Evolutionary conservation across 139 green algal species (phyloP).

Genomic region (Gonium pectorale): DNA sequence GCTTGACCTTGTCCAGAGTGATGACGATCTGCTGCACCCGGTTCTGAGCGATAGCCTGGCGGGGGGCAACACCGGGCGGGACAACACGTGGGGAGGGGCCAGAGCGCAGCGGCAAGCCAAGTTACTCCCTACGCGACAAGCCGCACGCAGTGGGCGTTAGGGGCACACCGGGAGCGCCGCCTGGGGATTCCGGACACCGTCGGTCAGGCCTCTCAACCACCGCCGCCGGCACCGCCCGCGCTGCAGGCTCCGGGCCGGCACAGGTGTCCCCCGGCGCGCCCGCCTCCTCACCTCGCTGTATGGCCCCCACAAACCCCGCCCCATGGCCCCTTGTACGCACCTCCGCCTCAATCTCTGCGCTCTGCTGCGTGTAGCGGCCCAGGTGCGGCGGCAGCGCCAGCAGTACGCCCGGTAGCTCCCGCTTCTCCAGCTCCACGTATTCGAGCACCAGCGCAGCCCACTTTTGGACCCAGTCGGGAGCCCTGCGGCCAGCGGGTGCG

Average conservation of each 20-base stretch:
- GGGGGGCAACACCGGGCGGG: not conserved
- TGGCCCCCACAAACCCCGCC: not conserved
- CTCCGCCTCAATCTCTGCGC: slow-evolving; percentile 35
- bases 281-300: no score
- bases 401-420: slow-evolving; percentile 71
- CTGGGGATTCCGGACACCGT: no score
- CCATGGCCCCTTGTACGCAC: not conserved
- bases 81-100: not conserved
- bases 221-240: no score
- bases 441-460: slow-evolving; percentile 82
- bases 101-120: not conserved
- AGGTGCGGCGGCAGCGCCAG: slow-evolving; percentile 55
- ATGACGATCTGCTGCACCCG: slow-evolving; percentile 88
- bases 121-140: no score
- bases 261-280: no score
- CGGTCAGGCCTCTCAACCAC: no score
- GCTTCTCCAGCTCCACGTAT: slow-evolving; percentile 82
- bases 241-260: no score
- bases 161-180: no score
- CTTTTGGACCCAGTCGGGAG: slow-evolving; percentile 85
- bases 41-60: slow-evolving; percentile 71
- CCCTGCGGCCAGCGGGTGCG: no score
- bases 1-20: slow-evolving; percentile 91
- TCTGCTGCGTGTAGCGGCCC: slow-evolving; percentile 37
- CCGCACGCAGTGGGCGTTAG: no score